Percentiles rank a stretch among this genome's conserved stretches.
Evolutionary conservation across 2,329 filamentous ascomycete genomes (phyloP).

Genomic region (Fusarium sarcochroum): DNA sequence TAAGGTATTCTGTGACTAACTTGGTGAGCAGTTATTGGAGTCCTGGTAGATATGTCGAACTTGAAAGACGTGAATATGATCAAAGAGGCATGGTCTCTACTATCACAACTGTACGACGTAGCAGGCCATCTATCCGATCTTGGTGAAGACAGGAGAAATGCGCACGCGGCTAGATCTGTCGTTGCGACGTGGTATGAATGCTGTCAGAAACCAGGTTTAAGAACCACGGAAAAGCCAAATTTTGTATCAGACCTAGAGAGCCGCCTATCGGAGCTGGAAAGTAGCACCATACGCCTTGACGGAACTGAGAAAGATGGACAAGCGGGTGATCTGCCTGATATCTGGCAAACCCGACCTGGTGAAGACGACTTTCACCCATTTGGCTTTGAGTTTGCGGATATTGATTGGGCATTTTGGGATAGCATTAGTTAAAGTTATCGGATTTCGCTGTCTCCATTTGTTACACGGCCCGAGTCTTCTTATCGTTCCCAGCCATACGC

Average conservation of each 20-base stretch:
- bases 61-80: not conserved
- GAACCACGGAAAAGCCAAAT: conserved; percentile 1
- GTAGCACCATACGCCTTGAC: accelerated
- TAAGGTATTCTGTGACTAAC: not conserved
- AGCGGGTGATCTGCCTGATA: not conserved
- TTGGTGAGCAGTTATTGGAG: conserved; percentile 1
- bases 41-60: conserved; percentile 22
- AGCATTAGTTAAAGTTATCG: conserved; percentile 9
- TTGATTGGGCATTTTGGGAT: conserved; percentile 35
- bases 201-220: conserved; percentile 11
- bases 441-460: no score
- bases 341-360: not conserved
- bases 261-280: not conserved
- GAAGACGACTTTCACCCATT: conserved; percentile 23
- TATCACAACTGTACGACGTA: conserved; percentile 2
- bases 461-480: no score
- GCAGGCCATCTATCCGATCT: conserved; percentile 11
- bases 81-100: conserved; percentile 16
- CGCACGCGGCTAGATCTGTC: conserved; percentile 23
- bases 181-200: conserved; percentile 29
- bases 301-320: not conserved
- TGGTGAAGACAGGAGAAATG: conserved; percentile 15
- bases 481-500: no score
- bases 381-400: conserved; percentile 30
- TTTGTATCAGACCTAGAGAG: conserved; percentile 20